A percentile compares a stretch with the other conserved stretches of the same genome.
Evolutionary conservation across 495 filamentous ascomycete species (phyloP).

Genomic region (Penicillium subrubescens): DNA sequence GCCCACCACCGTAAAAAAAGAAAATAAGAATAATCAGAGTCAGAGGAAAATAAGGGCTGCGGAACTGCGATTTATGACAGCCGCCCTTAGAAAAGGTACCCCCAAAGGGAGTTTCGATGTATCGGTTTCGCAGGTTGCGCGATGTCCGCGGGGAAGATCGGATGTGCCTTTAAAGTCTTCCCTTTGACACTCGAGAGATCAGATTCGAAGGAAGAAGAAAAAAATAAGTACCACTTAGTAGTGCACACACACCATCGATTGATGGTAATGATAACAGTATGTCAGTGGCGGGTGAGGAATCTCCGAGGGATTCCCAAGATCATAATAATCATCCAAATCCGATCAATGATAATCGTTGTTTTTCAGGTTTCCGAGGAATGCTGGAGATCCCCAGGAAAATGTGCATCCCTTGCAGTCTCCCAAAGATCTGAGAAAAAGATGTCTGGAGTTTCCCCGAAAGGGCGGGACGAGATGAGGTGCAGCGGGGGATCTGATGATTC

Average conservation of each 20-base stretch:
- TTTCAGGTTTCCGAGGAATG: not conserved
- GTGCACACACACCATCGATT: no score
- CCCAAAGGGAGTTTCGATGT: not conserved
- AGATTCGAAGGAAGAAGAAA: not conserved
- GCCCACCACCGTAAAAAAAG: not conserved
- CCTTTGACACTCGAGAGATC: not conserved
- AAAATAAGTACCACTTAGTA: not conserved
- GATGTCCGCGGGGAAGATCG: slow-evolving; percentile 15
- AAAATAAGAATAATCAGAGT: slow-evolving; percentile 7
- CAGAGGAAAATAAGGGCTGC: not conserved
- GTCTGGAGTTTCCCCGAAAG: slow-evolving; percentile 8
- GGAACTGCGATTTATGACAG: slow-evolving; percentile 13
- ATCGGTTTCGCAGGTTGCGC: slow-evolving; percentile 8
- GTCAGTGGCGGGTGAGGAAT: not conserved
- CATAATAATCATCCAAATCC: not conserved
- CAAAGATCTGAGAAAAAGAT: not conserved
- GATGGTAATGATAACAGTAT: no score
- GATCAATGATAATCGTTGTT: not conserved
- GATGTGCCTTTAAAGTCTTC: not conserved
- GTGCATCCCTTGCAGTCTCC: slow-evolving; percentile 11
- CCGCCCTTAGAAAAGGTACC: slow-evolving; percentile 10
- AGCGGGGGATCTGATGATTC: slow-evolving; percentile 14
- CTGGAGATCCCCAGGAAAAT: slow-evolving; percentile 2
- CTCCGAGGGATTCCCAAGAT: not conserved
- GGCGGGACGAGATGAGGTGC: slow-evolving; percentile 14